Conservation (phyloP, 2,329 filamentous ascomycete species). For the Periglandula ipomoeae region DNA sequence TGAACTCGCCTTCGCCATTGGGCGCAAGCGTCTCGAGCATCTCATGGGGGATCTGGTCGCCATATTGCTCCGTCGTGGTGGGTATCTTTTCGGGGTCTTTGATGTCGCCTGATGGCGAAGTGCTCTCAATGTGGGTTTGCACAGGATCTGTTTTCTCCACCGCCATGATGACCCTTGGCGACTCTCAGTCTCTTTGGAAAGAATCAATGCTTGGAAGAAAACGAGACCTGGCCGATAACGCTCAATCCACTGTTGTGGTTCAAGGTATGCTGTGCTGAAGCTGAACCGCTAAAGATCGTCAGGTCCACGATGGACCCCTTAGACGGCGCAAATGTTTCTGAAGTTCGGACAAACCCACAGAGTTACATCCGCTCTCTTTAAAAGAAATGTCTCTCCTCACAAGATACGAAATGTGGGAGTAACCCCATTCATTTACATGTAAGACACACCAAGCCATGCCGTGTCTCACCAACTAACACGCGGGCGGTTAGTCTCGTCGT, state of each 20-base stretch:
- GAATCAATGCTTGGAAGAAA: no score
- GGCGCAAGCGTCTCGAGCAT: slow-evolving; percentile 32
- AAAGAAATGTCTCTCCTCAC: not conserved
- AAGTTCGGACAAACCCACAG: not conserved
- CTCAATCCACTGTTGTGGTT: no score
- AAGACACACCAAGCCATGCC: not conserved
- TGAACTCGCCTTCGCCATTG: slow-evolving; percentile 30
- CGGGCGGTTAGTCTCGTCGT: not conserved
- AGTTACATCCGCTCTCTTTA: not conserved
- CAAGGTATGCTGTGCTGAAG: no score
- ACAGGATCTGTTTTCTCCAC: not conserved
- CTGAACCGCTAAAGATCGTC: not conserved
- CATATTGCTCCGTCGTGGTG: slow-evolving; percentile 7
- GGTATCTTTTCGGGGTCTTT: slow-evolving; percentile 3
- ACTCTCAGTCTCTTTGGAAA: no score
- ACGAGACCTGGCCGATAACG: no score
- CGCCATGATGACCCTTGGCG: not conserved
- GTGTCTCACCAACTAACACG: not conserved
- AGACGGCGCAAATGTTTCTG: not conserved
- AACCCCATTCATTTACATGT: not conserved
- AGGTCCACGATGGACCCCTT: not conserved
- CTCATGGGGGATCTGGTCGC: slow-evolving; percentile 29
- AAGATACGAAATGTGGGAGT: not conserved
- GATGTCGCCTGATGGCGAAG: not conserved
- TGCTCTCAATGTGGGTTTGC: not conserved